These are phyloP conservation scores for Miscanthus lutarioriparius DNA, from an alignment of 176 grass and related monocot species.

Conservation along the genomic window DNA sequence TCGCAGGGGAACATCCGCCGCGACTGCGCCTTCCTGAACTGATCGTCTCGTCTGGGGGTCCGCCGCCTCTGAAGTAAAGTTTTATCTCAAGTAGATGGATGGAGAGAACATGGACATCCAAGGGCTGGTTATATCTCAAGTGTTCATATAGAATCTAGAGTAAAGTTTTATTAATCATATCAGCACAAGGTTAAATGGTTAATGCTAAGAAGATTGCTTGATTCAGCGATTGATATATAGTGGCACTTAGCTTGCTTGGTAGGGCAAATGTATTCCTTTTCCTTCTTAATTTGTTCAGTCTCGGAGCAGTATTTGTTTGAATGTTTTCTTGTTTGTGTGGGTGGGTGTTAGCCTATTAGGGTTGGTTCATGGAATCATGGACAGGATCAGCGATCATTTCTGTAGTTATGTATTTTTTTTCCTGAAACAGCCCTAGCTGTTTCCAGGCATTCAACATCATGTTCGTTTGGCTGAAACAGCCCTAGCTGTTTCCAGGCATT, in stretches of 20 bases:
- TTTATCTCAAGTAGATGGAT: too few relatives aligned
- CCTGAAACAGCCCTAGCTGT: background rate
- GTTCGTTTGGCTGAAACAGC: too few relatives aligned
- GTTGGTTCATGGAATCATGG: background rate
- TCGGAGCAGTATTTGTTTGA: background rate
- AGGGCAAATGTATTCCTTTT: background rate
- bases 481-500: too few relatives aligned
- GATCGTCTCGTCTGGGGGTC: background rate
- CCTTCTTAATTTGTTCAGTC: background rate
- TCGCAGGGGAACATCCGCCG: slow-evolving; percentile 69
- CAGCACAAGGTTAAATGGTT: slow-evolving; percentile 1
- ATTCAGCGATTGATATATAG: background rate
- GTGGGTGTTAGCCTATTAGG: background rate
- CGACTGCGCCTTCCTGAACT: slow-evolving; percentile 68
- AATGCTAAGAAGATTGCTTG: background rate
- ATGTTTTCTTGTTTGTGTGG: background rate
- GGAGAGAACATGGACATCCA: background rate
- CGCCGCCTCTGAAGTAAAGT: too few relatives aligned
- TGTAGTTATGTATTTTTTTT: background rate
- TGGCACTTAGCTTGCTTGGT: background rate
- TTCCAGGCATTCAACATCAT: background rate
- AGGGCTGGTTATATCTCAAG: background rate
- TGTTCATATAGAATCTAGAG: slow-evolving; percentile 33
- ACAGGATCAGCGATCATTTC: background rate
- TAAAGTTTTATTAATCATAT: slow-evolving; percentile 13